These are phyloP conservation scores for Kalmusia sp. DNA, from an alignment of 2,329 filamentous ascomycete genomes.

Conservation along the genomic window DNA sequence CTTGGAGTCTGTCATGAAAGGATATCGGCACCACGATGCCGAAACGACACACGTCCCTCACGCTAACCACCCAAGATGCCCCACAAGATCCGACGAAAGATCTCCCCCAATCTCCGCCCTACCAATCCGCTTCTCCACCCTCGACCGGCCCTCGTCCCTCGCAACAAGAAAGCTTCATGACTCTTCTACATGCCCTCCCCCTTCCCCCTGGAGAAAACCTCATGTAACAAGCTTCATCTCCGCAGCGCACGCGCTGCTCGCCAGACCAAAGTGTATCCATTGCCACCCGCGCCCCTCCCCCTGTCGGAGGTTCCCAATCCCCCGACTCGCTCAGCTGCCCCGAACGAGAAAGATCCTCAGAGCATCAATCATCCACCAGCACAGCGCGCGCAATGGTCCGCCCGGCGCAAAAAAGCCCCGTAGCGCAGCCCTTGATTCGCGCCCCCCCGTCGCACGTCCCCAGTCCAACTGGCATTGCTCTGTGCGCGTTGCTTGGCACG, in stretches of 20 bases:
- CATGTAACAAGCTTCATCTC: not conserved
- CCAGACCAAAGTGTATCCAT: no score
- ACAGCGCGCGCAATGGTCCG: not conserved
- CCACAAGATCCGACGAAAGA: not conserved
- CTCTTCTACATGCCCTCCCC: not conserved
- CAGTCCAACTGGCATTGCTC: not conserved
- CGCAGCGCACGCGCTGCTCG: no score
- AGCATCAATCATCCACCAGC: not conserved
- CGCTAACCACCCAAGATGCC: not conserved
- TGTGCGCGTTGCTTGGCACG: not conserved
- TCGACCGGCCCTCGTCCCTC: no score
- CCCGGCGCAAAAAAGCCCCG: not conserved
- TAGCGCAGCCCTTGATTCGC: not conserved
- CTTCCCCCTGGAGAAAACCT: not conserved
- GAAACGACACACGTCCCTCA: not conserved
- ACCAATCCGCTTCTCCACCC: not conserved
- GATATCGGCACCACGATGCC: not conserved
- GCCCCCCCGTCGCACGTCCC: not conserved
- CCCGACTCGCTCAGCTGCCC: not conserved
- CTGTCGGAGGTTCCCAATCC: no score
- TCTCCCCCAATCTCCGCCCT: conserved; percentile 3
- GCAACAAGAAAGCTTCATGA: not conserved
- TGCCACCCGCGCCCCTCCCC: no score
- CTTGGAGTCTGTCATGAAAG: no score
- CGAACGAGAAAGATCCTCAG: not conserved